These are phyloP conservation scores for Hypoxylon lenormandii DNA, from an alignment of 495 filamentous ascomycete species.

Conservation along the genomic window DNA sequence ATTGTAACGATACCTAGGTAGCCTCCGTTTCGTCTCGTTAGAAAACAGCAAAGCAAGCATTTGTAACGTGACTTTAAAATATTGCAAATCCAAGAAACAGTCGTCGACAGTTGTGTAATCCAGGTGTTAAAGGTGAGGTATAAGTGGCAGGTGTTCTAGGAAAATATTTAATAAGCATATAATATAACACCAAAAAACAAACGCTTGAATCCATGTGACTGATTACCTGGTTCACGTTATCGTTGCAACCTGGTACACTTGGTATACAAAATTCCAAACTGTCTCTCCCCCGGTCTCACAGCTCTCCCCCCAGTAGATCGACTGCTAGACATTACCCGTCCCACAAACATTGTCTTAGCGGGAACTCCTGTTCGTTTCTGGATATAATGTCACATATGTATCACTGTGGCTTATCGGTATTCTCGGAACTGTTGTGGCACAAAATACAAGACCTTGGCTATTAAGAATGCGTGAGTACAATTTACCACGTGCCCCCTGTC, in stretches of 20 bases:
- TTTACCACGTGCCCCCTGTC: conserved; percentile 6
- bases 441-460: conserved; percentile 16
- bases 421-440: conserved; percentile 37
- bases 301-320: not conserved
- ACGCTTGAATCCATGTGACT: not conserved
- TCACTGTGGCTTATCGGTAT: conserved; percentile 34
- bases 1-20: too few species aligned
- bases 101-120: too few species aligned
- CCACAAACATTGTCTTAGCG: conserved; percentile 18
- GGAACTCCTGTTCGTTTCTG: conserved; percentile 14
- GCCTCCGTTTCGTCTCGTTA: too few species aligned
- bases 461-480: conserved; percentile 14
- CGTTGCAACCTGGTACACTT: too few species aligned
- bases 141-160: too few species aligned
- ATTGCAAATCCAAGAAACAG: too few species aligned
- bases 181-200: not conserved
- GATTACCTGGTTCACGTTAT: not conserved
- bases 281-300: not conserved
- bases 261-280: not conserved
- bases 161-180: not conserved
- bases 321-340: conserved; percentile 5
- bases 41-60: too few species aligned
- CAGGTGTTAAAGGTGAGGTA: too few species aligned
- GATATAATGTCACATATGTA: conserved; percentile 14
- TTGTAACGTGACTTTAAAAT: too few species aligned